Base-by-base conservation (phyloP, 2,329 filamentous ascomycete genomes). In the Penicillium crustosum region DNA sequence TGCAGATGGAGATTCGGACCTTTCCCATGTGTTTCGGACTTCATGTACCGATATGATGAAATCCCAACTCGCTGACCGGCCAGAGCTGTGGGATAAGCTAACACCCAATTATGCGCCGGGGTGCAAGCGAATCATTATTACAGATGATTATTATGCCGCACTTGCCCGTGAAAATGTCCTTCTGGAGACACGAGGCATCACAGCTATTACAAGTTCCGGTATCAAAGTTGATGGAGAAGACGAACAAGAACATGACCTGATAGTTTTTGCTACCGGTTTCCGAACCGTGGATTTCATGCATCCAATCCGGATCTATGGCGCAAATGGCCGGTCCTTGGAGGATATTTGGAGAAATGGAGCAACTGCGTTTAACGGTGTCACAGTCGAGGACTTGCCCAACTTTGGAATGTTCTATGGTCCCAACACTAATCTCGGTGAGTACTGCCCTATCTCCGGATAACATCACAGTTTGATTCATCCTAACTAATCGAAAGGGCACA, bases 221-320 rank as follows among this genome's bases (percentile, higher is more conserved):
- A 78, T 86, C 49, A 72, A 78, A 25, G 76, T 83, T 0, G 75
- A 73, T 2, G 77, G 73, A 3, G 67, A 66, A 3, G 75, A 75
- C n/a, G 55, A 52, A 3, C 69, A 78, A 43, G 76, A 81, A 21
- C 82, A 81, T 64, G 84, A 86, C 64, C 68, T 86, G 19, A 77
- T 87, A 15, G 73, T 87, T 25, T 77, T 82, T 8, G 84, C 84
- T 0, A 87, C 84, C 0, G 84, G 84, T 0, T 87, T 87, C 74
- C 76, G 79, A 25, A 82, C 84, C 0, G 78, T 82, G 0, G 80
- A 86, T 45, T 86, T 86, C 70, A 78, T 86, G 75, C 77, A 82
- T 62, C 83, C 83, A 0, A 84, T 87, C 61, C 71, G 80, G 25
- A 74, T 86, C 19, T 76, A 72, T 10, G 84, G 83, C 6, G 64